Evolutionary conservation across 2,329 filamentous ascomycete genomes (phyloP).

Genomic region (Diplodia mutila): DNA sequence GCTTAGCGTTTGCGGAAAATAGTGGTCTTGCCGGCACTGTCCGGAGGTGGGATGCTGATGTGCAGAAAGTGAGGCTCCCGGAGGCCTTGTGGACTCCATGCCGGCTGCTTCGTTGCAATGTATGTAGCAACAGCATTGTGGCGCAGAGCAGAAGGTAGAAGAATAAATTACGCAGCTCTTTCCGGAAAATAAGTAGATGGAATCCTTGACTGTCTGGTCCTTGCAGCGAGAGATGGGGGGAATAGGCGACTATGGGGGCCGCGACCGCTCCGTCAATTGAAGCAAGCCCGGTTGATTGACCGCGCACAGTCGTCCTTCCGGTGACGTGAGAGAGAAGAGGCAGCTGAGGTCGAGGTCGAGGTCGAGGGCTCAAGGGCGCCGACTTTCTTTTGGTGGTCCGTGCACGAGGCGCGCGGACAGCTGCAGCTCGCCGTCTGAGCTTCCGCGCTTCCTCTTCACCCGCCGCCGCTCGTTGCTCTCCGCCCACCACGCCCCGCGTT

Average conservation of each 20-base stretch:
- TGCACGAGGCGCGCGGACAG: neutral
- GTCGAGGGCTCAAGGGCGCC: neutral
- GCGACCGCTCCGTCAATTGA: neutral
- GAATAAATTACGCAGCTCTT: neutral
- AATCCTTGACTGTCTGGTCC: neutral
- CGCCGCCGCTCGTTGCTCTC: neutral
- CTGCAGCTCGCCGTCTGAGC: neutral
- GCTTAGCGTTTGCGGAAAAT: neutral
- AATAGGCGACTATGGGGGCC: too few species aligned
- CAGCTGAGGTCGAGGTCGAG: neutral
- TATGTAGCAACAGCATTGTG: neutral
- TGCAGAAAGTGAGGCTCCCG: neutral
- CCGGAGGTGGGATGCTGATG: neutral
- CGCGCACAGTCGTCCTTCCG: neutral
- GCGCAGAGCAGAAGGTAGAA: too few species aligned
- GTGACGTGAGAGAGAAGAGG: neutral
- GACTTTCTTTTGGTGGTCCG: neutral
- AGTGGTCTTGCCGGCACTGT: neutral
- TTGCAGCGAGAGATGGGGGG: neutral
- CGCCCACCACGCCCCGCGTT: neutral
- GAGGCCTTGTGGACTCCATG: neutral
- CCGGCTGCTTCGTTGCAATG: neutral
- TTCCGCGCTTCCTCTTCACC: constrained; percentile 2
- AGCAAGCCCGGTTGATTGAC: neutral
- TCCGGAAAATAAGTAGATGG: neutral